Percentiles rank a stretch among this genome's conserved stretches.
These are phyloP conservation scores for Fraxinus sp. DNA, from an alignment of 305 asterid species.

Conservation along the genomic window DNA sequence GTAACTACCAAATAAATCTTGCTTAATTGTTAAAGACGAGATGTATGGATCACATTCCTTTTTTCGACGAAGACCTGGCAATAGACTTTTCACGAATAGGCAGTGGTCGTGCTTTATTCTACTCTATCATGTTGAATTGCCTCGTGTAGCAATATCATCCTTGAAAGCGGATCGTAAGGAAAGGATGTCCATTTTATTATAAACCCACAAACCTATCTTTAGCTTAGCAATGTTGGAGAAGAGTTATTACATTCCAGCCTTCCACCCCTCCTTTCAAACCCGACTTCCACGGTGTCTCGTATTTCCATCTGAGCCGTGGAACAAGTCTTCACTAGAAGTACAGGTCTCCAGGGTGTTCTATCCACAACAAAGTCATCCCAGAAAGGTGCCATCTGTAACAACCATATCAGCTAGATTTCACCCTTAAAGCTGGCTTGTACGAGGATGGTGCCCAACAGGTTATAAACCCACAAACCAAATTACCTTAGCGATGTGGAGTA, in stretches of 20 bases:
- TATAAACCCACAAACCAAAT: neutral
- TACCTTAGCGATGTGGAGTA: neutral
- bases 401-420: neutral
- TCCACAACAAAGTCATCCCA: neutral
- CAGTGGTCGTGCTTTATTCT: neutral
- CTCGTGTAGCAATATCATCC: neutral
- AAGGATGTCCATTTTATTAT: neutral
- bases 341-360: neutral
- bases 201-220: neutral
- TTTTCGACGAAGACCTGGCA: neutral
- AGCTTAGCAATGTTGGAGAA: neutral
- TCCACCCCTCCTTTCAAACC: neutral
- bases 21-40: neutral
- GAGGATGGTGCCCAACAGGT: neutral
- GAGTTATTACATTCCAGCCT: neutral
- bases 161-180: neutral
- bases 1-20: neutral
- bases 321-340: neutral
- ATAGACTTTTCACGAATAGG: neutral
- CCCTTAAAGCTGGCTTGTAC: neutral
- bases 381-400: neutral
- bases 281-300: neutral
- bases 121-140: neutral
- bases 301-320: neutral
- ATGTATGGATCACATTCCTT: neutral